Evolutionary conservation across 495 filamentous ascomycete genomes (phyloP), one percentile per base, ranked within the genome.

Genomic region (Sphaerosporella brunnea): DNA sequence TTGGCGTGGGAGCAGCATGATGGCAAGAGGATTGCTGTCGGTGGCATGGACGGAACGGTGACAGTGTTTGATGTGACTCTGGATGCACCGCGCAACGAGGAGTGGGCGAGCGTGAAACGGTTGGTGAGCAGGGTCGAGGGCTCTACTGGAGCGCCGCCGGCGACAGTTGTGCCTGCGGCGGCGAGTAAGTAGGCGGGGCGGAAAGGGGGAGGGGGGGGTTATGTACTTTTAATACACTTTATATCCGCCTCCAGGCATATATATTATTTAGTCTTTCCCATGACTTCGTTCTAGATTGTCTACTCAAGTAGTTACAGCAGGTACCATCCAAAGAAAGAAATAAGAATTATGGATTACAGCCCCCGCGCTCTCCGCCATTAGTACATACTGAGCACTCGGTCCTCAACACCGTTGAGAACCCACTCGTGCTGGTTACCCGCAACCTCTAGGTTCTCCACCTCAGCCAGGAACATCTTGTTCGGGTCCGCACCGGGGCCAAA

Each of bases 401-500:
- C 72, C 65, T 95, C 85, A 48, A 96, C 76, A 10, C 78, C 82
- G 51, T 90, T 77, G 44, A 96, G 65, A 35, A 94, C 82, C 55
- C 80, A 93, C 55, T 84, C 80, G 61, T 95, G 87, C 62, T 93
- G 53, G 10, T 58, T 58, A 25, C 53, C 86, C 55, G 87, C 70
- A 13, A 97, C 90, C 47, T 93, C 90, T 40, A 96, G 62, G 60
- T 97, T 96, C 70, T 97, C 92, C 0, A 80, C 85, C 65, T 96
- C 90, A 47, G 65, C 82, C 60, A 75, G 66, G 62, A 93, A 96
- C 61, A 93, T 68, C 69, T 97, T 97, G 59, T 94, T 78, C 8
- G 87, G 85, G 56, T 97, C 92, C 47, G 87, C 79, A n/a, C 87
- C 85, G 0, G 90, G 88, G 28, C 82, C 84, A 64, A 93, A 90